These are phyloP conservation scores for Colletotrichum sublineola DNA, from an alignment of 2,329 filamentous ascomycete species.

Conservation along the genomic window DNA sequence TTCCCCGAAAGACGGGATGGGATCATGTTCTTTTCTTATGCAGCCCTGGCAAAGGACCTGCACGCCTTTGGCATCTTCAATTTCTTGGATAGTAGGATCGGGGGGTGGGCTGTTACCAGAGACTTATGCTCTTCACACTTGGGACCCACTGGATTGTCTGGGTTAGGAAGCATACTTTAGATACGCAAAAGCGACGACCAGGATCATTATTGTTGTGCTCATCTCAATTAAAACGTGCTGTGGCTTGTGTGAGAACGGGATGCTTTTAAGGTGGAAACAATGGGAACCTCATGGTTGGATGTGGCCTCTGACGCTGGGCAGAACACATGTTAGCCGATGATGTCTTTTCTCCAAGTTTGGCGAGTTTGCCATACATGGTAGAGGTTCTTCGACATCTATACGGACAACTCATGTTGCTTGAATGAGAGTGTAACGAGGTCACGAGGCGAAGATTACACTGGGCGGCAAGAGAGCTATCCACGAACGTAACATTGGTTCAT, in stretches of 20 bases:
- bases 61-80: conserved; percentile 11
- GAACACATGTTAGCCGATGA: neutral
- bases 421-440: neutral
- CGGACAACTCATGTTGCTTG: neutral
- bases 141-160: neutral
- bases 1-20: conserved; percentile 23
- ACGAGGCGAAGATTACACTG: neutral
- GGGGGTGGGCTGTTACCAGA: neutral
- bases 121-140: neutral
- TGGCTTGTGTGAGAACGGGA: neutral
- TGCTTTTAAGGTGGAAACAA: neutral
- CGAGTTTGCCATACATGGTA: neutral
- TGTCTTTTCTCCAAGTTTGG: neutral
- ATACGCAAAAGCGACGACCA: conserved; percentile 12
- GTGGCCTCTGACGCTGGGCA: too few relatives aligned
- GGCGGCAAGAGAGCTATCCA: neutral
- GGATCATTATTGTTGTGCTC: neutral
- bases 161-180: conserved; percentile 6
- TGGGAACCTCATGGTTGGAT: neutral
- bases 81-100: conserved; percentile 15
- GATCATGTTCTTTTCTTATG: conserved; percentile 36
- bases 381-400: neutral
- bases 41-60: conserved; percentile 13
- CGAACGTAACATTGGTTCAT: conserved; percentile 18
- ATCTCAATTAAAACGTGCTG: neutral